phyloP scores from a whole-genome alignment of 2,329 filamentous ascomycete genomes.

The Aspergillus candidus region DNA sequence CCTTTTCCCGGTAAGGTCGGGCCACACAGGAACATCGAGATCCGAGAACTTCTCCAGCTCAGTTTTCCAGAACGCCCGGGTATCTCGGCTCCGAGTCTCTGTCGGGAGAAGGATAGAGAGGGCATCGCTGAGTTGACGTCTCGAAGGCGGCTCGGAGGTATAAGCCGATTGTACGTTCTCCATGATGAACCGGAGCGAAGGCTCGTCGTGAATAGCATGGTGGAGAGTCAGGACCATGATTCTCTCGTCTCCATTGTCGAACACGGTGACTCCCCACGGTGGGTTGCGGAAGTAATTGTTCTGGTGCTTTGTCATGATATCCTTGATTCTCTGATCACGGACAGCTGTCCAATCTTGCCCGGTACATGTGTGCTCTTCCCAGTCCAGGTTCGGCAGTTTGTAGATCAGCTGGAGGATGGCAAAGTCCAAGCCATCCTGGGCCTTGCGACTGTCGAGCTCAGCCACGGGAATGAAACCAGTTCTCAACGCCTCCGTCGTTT shows the following conservation, averaged over 20 bases:
- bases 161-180: conserved; percentile 23
- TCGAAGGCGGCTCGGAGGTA: conserved; percentile 12
- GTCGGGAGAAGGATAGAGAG: conserved; percentile 19
- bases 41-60: conserved; percentile 19
- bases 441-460: conserved; percentile 10
- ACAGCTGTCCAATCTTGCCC: conserved; percentile 11
- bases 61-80: conserved; percentile 20
- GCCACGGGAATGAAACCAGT: conserved; percentile 32
- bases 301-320: conserved; percentile 22
- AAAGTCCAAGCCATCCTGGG: conserved; percentile 10
- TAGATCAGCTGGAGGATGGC: conserved; percentile 27
- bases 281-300: conserved; percentile 24
- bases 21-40: conserved; percentile 22
- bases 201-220: conserved; percentile 30
- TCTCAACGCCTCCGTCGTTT: conserved; percentile 31
- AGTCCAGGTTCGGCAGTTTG: conserved; percentile 19
- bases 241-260: conserved; percentile 17
- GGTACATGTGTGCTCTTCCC: conserved; percentile 15
- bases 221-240: conserved; percentile 35
- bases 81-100: conserved; percentile 10
- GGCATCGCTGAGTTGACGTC: conserved; percentile 24
- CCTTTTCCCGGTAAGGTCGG: conserved; percentile 21
- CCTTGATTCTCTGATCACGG: conserved; percentile 15
- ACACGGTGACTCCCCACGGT: conserved; percentile 35
- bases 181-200: conserved; percentile 25